Percentiles rank a stretch among this genome's conserved stretches.
These are phyloP conservation scores for Backusella mclennaniae DNA, from an alignment of 192 early-diverging fungal species.

Conservation along the genomic window DNA sequence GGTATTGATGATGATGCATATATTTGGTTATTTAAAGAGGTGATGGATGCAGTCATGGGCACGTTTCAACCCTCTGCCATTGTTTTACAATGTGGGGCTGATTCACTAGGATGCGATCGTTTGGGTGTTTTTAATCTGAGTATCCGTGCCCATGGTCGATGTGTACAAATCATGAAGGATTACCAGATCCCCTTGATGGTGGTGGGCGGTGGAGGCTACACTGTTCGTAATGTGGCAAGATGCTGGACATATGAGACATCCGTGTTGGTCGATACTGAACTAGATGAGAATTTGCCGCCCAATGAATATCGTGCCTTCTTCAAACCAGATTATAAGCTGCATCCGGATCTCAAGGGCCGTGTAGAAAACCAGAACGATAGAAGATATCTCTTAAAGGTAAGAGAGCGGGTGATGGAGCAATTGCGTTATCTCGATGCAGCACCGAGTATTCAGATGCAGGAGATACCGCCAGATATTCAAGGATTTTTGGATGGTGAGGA, in stretches of 20 bases:
- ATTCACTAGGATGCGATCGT: constrained; percentile 55
- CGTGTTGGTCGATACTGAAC: constrained; percentile 69
- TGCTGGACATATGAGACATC: constrained; percentile 96
- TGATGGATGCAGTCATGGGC: constrained; percentile 69
- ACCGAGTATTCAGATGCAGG: constrained; percentile 96
- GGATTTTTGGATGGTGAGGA: constrained; percentile 55
- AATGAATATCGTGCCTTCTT: constrained; percentile 80
- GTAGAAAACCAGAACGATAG: constrained; percentile 89
- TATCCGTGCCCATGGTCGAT: constrained; percentile 72
- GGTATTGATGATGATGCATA: constrained; percentile 88
- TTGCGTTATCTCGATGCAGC: constrained; percentile 83
- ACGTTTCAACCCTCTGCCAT: constrained; percentile 79
- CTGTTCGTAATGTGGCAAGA: constrained; percentile 83
- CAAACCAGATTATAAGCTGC: constrained; percentile 86
- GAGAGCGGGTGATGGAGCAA: constrained; percentile 82
- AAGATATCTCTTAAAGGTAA: constrained; percentile 74
- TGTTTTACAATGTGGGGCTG: constrained; percentile 89
- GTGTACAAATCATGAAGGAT: constrained; percentile 77
- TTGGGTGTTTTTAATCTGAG: constrained; percentile 55
- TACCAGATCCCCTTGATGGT: constrained; percentile 77
- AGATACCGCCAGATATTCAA: constrained; percentile 67
- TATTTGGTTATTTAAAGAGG: constrained; percentile 69
- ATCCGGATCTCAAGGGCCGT: constrained; percentile 76
- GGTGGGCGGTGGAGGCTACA: constrained; percentile 93
- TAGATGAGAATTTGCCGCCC: constrained; percentile 72